Evolutionary conservation across 768 basidiomycete species (phyloP).

Genomic region (Asterophora parasitica): DNA sequence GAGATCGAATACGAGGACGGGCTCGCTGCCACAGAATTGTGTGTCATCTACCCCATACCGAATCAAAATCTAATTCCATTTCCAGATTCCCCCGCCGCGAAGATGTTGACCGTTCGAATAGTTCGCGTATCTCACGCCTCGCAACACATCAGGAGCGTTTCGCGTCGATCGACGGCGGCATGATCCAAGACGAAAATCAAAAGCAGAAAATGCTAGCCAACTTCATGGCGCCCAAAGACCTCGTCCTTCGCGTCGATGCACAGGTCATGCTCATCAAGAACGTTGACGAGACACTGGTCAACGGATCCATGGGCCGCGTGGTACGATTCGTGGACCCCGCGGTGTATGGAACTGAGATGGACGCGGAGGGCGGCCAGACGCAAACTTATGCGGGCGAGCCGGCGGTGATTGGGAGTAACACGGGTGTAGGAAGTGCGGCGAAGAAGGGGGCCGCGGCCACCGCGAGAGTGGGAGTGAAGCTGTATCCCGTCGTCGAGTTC

Average conservation of each 20-base stretch:
- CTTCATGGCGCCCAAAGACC: constrained; percentile 77
- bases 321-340: constrained; percentile 62
- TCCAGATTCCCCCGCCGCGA: constrained; percentile 85
- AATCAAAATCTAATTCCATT: neutral
- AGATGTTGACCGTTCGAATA: constrained; percentile 87
- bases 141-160: constrained; percentile 49
- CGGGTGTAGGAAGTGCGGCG: constrained; percentile 17
- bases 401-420: constrained; percentile 25
- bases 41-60: constrained; percentile 18
- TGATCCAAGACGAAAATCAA: constrained; percentile 45
- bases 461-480: constrained; percentile 14
- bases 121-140: constrained; percentile 58
- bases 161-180: constrained; percentile 60
- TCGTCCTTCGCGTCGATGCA: constrained; percentile 72
- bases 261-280: constrained; percentile 98
- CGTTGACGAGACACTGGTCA: constrained; percentile 83
- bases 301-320: constrained; percentile 90
- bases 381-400: constrained; percentile 18
- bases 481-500: constrained; percentile 79
- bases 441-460: constrained; percentile 20
- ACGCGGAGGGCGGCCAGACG: constrained; percentile 21
- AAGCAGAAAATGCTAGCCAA: constrained; percentile 79
- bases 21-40: constrained; percentile 89
- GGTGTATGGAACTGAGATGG: constrained; percentile 37
- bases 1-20: constrained; percentile 75